Percentiles rank a stretch among this genome's conserved stretches.
phyloP scores from a whole-genome alignment of 495 filamentous ascomycete genomes.

The Lichina pygmaea region DNA sequence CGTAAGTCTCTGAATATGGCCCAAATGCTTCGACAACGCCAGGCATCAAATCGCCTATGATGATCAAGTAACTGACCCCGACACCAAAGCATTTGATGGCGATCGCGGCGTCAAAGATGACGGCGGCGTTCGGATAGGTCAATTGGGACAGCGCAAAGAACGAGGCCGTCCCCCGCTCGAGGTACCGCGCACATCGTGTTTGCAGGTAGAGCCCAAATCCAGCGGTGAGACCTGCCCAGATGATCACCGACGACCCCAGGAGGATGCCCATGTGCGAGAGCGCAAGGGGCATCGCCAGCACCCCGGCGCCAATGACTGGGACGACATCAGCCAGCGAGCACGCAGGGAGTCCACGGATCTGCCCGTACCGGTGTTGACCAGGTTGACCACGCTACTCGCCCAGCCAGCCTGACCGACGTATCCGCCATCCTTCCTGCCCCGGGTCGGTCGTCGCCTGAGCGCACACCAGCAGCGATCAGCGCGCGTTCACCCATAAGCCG shows the following conservation, averaged over 20 bases:
- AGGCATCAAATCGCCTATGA: conserved; percentile 96
- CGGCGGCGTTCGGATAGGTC: conserved; percentile 87
- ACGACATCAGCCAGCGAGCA: background rate
- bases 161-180: conserved; percentile 54
- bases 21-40: conserved; percentile 60
- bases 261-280: conserved; percentile 77
- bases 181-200: conserved; percentile 67
- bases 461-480: background rate
- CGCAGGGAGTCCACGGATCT: conserved; percentile 4
- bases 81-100: conserved; percentile 96
- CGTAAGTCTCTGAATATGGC: conserved; percentile 27
- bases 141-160: conserved; percentile 91
- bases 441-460: conserved; percentile 1
- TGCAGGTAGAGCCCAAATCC: conserved; percentile 92
- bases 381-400: conserved; percentile 76
- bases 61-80: conserved; percentile 88
- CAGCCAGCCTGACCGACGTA: conserved; percentile 54
- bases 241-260: conserved; percentile 54
- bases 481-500: background rate
- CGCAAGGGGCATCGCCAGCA: conserved; percentile 81
- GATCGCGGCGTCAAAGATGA: conserved; percentile 88
- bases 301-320: conserved; percentile 73
- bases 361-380: conserved; percentile 69
- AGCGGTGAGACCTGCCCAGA: conserved; percentile 73
- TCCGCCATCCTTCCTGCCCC: conserved; percentile 23